Base-by-base conservation (phyloP, 345 rosid species). In the Aurinia saxatilis region DNA sequence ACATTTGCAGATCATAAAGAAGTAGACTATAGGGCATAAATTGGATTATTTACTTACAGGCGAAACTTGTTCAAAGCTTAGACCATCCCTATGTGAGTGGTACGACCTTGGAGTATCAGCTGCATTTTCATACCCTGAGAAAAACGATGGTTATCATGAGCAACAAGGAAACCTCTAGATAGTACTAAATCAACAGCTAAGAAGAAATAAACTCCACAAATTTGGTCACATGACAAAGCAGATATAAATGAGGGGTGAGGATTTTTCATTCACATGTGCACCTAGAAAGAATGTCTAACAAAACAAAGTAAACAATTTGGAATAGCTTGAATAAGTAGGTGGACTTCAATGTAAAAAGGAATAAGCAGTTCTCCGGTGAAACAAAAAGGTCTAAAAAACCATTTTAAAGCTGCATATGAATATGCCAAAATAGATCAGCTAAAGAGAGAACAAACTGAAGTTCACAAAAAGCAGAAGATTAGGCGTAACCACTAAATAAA, bases 61-160 rank as follows among this genome's bases (percentile, higher is more conserved):
- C 66, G 70, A 69, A 49, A 49, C 53, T 36, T 57, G 72, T 61
- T 75, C 82, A 65, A 74, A 41, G 62, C 72, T 72, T 62, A 55
- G 75, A 31, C 53, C 65, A 62, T 72, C 74, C 8, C 38, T 27
- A 64, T 56, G 65, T 30, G 81, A 70, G 60, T 52, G 68, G 59
- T 58, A 68, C 18, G 71, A 40, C 44, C 53, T 72, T 75, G 50
- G 77, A 39, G 65, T 53, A 57, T 73, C 63, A 76, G 67, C 75
- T 75, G 76, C 73, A 70, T 68, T 61, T 21, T 73, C 75, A 75
- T 68, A 68, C 63, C 74, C 79, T 75, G 75, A 54, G 56, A 23
- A 11, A 61, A 54, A 75, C 16, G 31, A 58, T n/a, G 25, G 36
- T 17, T 18, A 50, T 42, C 55, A 37, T 57, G 56, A 60, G 61